These are phyloP conservation scores for Sedum album DNA, from an alignment of 164 flowering plant genomes.

Conservation along the genomic window DNA sequence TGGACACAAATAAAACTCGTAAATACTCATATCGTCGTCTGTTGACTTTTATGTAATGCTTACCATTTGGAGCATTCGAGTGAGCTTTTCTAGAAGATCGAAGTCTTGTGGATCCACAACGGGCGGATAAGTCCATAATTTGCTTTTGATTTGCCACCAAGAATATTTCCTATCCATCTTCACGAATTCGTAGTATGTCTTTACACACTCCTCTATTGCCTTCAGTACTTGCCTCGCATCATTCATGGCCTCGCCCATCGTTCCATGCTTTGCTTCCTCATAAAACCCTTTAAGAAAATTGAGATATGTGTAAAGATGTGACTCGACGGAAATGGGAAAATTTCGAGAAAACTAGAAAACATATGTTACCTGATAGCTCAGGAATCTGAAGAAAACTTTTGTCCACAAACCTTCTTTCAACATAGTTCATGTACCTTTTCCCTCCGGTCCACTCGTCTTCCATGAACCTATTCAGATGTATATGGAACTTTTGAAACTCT, in stretches of 20 bases:
- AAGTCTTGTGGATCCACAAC: constrained; percentile 52
- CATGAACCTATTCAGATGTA: constrained; percentile 44
- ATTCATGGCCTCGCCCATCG: constrained; percentile 18
- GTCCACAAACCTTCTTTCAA: constrained; percentile 27
- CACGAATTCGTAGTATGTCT: constrained; percentile 27
- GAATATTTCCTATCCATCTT: constrained; percentile 28
- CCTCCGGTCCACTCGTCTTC: constrained; percentile 35
- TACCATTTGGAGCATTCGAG: constrained; percentile 32
- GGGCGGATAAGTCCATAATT: constrained; percentile 21
- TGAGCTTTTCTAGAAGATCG: constrained; percentile 28
- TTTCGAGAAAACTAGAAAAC: neutral
- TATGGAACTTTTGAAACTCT: constrained; percentile 45
- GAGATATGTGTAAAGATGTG: neutral
- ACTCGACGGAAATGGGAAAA: neutral
- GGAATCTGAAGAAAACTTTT: constrained; percentile 54
- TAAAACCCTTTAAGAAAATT: constrained; percentile 16
- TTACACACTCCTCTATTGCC: constrained; percentile 38
- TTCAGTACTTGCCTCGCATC: constrained; percentile 24
- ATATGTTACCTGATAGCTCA: constrained; percentile 20
- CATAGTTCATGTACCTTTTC: constrained; percentile 33
- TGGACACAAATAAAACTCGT: neutral
- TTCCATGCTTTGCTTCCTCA: constrained; percentile 19
- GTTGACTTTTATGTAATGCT: neutral
- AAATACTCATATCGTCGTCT: neutral
- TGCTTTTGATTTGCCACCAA: constrained; percentile 24